Base-by-base conservation (phyloP, 495 filamentous ascomycete species). In the Cercophora newfieldiana region DNA sequence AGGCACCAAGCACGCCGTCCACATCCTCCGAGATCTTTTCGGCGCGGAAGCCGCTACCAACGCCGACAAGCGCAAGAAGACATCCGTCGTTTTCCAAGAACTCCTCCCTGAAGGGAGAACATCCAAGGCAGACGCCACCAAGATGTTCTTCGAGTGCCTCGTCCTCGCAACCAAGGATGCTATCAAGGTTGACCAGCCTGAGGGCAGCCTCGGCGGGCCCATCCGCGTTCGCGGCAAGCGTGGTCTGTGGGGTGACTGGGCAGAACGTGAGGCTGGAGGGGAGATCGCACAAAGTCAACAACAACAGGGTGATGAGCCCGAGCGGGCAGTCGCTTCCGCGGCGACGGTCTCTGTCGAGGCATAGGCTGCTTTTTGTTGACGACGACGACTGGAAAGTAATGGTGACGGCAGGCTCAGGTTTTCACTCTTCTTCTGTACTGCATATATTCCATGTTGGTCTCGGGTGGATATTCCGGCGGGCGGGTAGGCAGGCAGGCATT, bases 61-160 rank as follows among this genome's bases (percentile, higher is more conserved):
- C 61, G 79, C 85, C 22, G 83, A 85, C 30, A 86, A 88, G 74
- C 89, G 91, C 72, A 90, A 89, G 80, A 93, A 93, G 74, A 83
- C 85, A 6, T 83, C 83, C 47, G 91, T 97, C 6, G 80, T 93
- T 19, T 99, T 98, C 85, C 93, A 97, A 74, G 91, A 97, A 44
- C 84, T 99, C 53, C 84, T 97, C 1, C 95, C 95, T 0, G 91
- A 94, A 78, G 75, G 80, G 57, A 86, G 82, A 59, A 92, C 95
- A 1, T 89, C 84, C 58, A 89, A 90, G 71, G 88, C 88, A 14
- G 95, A 98, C 69, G 96, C 96, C 2, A 97, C 95, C 47, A 97
- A 97, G 82, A 97, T 99, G 94, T 99, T 99, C 80, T 98, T 98
- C 66, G 96, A 99, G 78, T 88, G 94, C 37, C 81, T 99, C 48